phyloP scores from a whole-genome alignment of 176 grass and related monocot genomes.

The Rhynchospora tenuis region DNA sequence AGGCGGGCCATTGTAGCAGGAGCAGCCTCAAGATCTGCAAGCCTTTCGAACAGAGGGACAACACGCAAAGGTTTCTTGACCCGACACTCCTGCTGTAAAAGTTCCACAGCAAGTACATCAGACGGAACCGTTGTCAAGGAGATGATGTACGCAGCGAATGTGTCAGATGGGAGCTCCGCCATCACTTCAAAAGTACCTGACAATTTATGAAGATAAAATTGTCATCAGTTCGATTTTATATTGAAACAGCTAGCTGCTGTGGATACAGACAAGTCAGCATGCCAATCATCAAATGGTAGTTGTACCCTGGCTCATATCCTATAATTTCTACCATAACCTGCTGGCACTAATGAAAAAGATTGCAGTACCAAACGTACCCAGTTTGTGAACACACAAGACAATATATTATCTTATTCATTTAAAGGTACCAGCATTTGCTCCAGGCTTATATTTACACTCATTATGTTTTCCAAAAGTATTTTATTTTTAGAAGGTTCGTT shows the following conservation, averaged over 20 bases:
- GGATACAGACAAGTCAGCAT: background rate
- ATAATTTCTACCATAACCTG: background rate
- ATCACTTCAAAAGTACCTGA: slow-evolving; percentile 53
- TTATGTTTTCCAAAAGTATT: background rate
- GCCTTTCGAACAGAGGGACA: slow-evolving; percentile 80
- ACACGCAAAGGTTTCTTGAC: slow-evolving; percentile 41
- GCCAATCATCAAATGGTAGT: background rate
- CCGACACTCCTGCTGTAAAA: slow-evolving; percentile 61
- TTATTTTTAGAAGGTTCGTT: background rate
- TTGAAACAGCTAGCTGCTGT: background rate
- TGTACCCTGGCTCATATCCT: background rate
- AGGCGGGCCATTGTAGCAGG: slow-evolving; percentile 43
- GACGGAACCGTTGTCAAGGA: slow-evolving; percentile 80
- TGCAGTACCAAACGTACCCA: background rate
- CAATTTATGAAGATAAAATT: background rate
- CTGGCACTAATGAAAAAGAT: background rate
- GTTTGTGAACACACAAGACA: background rate
- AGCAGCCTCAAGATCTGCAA: slow-evolving; percentile 54
- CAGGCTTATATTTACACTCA: background rate
- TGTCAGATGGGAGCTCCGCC: slow-evolving; percentile 60
- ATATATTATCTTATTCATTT: background rate
- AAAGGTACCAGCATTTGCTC: background rate
- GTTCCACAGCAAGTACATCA: slow-evolving; percentile 79
- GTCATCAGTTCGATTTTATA: background rate
- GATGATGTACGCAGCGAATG: slow-evolving; percentile 78